A percentile compares a stretch with the other conserved stretches of the same genome.
Conservation (phyloP, 2,329 filamentous ascomycete genomes). For the Monosporascus sp. region DNA sequence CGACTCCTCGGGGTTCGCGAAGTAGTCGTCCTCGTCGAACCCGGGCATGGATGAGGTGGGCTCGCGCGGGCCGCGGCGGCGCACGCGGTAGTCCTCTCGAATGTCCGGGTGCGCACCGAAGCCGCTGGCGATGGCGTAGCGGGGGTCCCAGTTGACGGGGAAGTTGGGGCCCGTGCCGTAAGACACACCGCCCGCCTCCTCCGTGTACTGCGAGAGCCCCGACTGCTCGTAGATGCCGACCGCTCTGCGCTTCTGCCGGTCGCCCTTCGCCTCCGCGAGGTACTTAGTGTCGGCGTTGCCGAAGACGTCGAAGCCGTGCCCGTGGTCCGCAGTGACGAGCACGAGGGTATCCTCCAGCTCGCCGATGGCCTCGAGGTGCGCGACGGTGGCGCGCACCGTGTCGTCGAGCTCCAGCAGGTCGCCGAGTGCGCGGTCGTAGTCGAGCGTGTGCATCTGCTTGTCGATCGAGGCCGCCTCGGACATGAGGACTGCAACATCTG, state of each 20-base stretch:
- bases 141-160: constrained; percentile 78
- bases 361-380: constrained; percentile 60
- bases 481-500: too few species aligned
- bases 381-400: constrained; percentile 70
- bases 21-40: constrained; percentile 50
- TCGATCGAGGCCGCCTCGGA: constrained; percentile 80
- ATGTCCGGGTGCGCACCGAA: constrained; percentile 68
- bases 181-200: constrained; percentile 50
- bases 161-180: constrained; percentile 74
- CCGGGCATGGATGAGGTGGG: constrained; percentile 53
- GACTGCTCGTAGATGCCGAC: constrained; percentile 70
- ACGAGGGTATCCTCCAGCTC: constrained; percentile 72
- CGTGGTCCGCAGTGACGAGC: constrained; percentile 81
- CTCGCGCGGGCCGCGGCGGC: constrained; percentile 59
- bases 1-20: constrained; percentile 64
- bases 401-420: constrained; percentile 84
- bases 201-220: constrained; percentile 70
- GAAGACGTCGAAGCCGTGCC: constrained; percentile 84
- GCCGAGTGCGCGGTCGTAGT: constrained; percentile 80
- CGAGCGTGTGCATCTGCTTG: constrained; percentile 83
- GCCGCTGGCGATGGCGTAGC: constrained; percentile 74
- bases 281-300: constrained; percentile 79
- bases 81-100: constrained; percentile 71
- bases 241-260: constrained; percentile 70
- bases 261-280: constrained; percentile 57